phyloP scores from a whole-genome alignment of 495 filamentous ascomycete genomes.

The Aspergillus heteromorphus region DNA sequence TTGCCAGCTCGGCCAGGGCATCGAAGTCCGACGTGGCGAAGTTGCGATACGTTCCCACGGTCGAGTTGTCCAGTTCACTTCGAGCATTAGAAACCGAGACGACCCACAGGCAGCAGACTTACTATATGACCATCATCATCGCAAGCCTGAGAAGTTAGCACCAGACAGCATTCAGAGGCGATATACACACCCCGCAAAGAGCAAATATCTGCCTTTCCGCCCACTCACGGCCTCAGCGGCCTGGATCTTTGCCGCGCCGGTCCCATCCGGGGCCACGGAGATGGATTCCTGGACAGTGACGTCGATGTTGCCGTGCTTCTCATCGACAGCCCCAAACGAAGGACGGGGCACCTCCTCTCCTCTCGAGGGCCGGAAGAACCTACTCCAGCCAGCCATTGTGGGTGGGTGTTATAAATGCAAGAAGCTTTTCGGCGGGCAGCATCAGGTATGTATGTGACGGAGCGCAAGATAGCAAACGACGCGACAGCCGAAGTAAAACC shows the following conservation, averaged over 20 bases:
- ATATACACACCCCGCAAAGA: slow-evolving; percentile 35
- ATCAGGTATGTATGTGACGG: neutral
- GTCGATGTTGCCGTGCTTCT: slow-evolving; percentile 11
- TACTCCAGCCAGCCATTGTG: slow-evolving; percentile 8
- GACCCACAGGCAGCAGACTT: slow-evolving; percentile 8
- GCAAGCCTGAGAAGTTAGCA: slow-evolving; percentile 21
- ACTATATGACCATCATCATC: slow-evolving; percentile 47
- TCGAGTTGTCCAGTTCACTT: slow-evolving; percentile 44
- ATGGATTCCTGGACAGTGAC: slow-evolving; percentile 1
- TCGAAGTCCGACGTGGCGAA: slow-evolving; percentile 42
- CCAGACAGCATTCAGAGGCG: neutral
- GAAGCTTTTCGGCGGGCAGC: neutral
- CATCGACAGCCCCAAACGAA: slow-evolving; percentile 1
- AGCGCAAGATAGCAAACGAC: neutral
- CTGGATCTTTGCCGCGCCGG: slow-evolving; percentile 30
- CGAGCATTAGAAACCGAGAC: neutral
- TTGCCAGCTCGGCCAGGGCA: slow-evolving; percentile 36
- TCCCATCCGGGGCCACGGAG: slow-evolving; percentile 3
- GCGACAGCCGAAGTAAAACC: neutral
- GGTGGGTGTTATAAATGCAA: neutral
- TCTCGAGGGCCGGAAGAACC: neutral
- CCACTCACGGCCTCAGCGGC: slow-evolving; percentile 41
- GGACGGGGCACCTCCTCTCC: neutral
- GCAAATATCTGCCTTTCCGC: slow-evolving; percentile 34
- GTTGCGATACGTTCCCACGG: slow-evolving; percentile 41